Percentiles rank a stretch among this genome's conserved stretches.
These are phyloP conservation scores for Isatis lusitanica DNA, from an alignment of 441 rosid genomes.

Conservation along the genomic window DNA sequence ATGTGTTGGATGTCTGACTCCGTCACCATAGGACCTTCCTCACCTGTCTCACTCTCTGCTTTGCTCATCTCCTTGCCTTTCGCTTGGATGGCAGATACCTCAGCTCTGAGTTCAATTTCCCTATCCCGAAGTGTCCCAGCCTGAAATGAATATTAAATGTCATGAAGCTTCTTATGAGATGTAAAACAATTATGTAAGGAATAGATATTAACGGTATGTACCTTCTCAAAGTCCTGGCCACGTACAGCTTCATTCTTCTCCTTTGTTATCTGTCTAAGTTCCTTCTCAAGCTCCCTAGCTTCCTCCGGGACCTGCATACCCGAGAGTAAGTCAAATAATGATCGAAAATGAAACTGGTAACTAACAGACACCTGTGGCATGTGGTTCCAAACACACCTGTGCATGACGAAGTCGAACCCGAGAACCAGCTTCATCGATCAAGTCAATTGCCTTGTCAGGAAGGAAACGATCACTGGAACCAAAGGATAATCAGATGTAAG, in stretches of 20 bases:
- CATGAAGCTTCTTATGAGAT: background rate
- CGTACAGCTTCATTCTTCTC: slow-evolving; percentile 98
- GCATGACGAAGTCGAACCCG: slow-evolving; percentile 99
- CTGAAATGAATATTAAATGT: slow-evolving; percentile 42
- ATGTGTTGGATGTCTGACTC: slow-evolving; percentile 96
- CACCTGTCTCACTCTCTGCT: slow-evolving; percentile 94
- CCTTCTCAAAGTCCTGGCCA: slow-evolving; percentile 98
- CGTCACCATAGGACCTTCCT: slow-evolving; percentile 79
- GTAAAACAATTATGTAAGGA: background rate
- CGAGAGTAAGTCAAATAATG: slow-evolving; percentile 2
- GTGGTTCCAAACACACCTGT: slow-evolving; percentile 53
- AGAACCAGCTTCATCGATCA: slow-evolving; percentile 99
- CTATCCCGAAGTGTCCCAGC: slow-evolving; percentile 95
- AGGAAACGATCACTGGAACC: slow-evolving; percentile 88
- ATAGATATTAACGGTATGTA: slow-evolving; percentile 13
- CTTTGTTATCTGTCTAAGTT: slow-evolving; percentile 90
- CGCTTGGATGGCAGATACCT: slow-evolving; percentile 79
- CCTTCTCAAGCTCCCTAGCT: slow-evolving; percentile 97
- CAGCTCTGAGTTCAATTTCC: slow-evolving; percentile 98
- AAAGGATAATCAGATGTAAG: background rate
- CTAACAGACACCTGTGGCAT: background rate
- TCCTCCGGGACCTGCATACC: slow-evolving; percentile 89
- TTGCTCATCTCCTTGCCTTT: slow-evolving; percentile 97
- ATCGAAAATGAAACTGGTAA: background rate
- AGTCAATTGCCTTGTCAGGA: slow-evolving; percentile 98